Percentiles rank a stretch among this genome's conserved stretches.
phyloP scores from a whole-genome alignment of 2,329 filamentous ascomycete species.

The Colletotrichum incanum region DNA sequence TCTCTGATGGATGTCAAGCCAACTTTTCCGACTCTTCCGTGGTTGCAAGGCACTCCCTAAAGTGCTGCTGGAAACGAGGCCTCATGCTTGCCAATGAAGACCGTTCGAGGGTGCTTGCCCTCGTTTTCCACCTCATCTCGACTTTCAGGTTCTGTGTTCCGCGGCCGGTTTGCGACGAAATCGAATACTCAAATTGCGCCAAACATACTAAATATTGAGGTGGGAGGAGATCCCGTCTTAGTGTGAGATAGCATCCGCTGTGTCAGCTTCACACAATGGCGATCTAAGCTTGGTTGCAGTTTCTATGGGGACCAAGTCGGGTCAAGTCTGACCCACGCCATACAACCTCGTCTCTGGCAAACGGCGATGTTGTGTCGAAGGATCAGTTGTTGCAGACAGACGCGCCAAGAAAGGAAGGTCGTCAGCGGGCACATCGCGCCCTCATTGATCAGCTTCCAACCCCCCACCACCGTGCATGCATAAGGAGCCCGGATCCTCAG shows the following conservation, averaged over 20 bases:
- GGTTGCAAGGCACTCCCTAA: too few relatives aligned
- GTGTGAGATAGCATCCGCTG: background rate
- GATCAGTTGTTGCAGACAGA: background rate
- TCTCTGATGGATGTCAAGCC: background rate
- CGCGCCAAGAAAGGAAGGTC: slow-evolving; percentile 28
- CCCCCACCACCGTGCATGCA: slow-evolving; percentile 12
- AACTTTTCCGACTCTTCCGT: background rate
- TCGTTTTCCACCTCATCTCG: too few relatives aligned
- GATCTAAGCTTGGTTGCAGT: background rate
- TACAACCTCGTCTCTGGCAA: background rate
- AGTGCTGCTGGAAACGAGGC: background rate
- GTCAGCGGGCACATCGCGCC: background rate
- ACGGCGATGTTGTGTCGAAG: background rate
- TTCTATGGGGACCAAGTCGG: background rate
- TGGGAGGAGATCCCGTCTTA: background rate
- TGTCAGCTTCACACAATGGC: background rate
- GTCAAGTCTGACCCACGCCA: background rate
- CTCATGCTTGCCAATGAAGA: background rate
- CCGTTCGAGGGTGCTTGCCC: too few relatives aligned
- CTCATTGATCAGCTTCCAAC: background rate
- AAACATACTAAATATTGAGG: background rate
- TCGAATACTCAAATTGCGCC: background rate
- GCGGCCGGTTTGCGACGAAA: too few relatives aligned
- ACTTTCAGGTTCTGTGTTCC: too few relatives aligned
- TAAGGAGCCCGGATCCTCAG: background rate